phyloP scores from a whole-genome alignment of 805 yeast species.

The Kodamaea kakaduensis region DNA sequence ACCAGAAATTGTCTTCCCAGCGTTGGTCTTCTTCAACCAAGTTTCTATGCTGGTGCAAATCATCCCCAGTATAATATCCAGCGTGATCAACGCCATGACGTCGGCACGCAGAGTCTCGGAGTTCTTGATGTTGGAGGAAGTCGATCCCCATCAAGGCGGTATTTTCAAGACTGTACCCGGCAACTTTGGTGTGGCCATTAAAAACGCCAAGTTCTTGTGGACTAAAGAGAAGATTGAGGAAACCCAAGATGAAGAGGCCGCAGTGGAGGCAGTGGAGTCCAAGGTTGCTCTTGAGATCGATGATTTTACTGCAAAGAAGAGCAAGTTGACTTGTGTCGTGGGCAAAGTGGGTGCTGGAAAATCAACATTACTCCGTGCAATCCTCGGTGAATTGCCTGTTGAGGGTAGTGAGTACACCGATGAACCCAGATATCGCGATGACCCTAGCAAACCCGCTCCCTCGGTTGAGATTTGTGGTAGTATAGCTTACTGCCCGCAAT shows the following conservation, averaged over 20 bases:
- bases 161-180: background rate
- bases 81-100: conserved; percentile 27
- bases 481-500: conserved; percentile 38
- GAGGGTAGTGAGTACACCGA: background rate
- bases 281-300: conserved; percentile 12
- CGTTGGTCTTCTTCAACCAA: conserved; percentile 34
- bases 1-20: conserved; percentile 38
- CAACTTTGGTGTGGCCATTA: conserved; percentile 38
- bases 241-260: background rate
- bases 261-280: background rate
- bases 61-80: conserved; percentile 29
- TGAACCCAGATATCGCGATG: background rate
- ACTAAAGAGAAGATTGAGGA: conserved; percentile 6
- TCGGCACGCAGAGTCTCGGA: conserved; percentile 31
- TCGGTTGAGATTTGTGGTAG: conserved; percentile 19
- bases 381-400: conserved; percentile 30
- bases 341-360: conserved; percentile 42
- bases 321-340: conserved; percentile 38
- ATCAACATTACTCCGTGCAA: conserved; percentile 32
- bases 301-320: conserved; percentile 21
- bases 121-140: conserved; percentile 32
- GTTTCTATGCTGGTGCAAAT: conserved; percentile 31
- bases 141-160: conserved; percentile 17
- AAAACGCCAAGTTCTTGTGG: conserved; percentile 34
- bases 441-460: no score